Conservation (phyloP, 305 asterid genomes). For the Andrographis paniculata region DNA sequence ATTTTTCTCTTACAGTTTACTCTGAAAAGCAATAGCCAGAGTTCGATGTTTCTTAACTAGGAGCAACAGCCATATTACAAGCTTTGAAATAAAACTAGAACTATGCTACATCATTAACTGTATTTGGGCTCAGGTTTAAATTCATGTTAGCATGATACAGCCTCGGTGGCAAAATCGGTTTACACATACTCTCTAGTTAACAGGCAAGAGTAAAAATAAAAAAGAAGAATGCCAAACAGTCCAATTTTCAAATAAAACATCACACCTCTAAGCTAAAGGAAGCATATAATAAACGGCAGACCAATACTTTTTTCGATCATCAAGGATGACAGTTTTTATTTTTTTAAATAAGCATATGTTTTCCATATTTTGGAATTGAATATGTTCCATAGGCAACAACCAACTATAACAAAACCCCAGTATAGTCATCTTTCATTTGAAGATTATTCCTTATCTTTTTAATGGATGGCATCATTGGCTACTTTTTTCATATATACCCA, state of each 20-base stretch:
- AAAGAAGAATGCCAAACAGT: background rate
- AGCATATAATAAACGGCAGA: conserved; percentile 1
- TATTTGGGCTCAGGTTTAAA: conserved; percentile 1
- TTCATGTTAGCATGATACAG: background rate
- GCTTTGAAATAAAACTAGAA: no score
- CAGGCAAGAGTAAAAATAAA: background rate
- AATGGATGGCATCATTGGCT: conserved; percentile 18
- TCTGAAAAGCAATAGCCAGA: no score
- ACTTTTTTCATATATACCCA: conserved; percentile 19
- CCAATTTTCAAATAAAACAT: conserved; percentile 5
- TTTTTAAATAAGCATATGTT: background rate
- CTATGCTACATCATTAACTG: no score
- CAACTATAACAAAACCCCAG: conserved; percentile 9
- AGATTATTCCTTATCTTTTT: conserved; percentile 3
- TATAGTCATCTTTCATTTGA: background rate
- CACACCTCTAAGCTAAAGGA: background rate
- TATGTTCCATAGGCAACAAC: background rate
- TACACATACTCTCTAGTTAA: background rate
- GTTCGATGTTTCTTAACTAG: no score
- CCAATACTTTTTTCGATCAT: background rate
- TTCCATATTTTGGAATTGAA: background rate
- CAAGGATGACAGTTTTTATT: background rate
- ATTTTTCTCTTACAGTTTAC: no score
- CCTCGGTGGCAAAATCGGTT: background rate
- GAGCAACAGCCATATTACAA: no score